These are phyloP conservation scores for Cladosporium sp. DNA, from an alignment of 2,329 filamentous ascomycete genomes.

Conservation along the genomic window DNA sequence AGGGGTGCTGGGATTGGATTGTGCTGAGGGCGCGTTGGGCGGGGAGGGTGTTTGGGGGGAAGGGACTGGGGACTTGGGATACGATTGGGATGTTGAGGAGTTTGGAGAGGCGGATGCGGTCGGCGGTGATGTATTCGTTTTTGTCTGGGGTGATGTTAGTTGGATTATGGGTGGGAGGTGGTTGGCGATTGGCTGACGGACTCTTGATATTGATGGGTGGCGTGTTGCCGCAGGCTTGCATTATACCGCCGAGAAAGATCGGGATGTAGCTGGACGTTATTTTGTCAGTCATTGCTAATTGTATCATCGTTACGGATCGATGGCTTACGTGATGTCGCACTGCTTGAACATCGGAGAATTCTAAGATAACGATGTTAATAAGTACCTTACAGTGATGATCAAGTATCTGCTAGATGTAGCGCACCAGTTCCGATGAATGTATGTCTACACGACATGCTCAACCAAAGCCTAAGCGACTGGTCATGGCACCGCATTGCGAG, in stretches of 20 bases:
- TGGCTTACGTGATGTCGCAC: conserved; percentile 46
- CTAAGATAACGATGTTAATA: conserved; percentile 38
- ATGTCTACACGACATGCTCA: neutral
- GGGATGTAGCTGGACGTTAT: conserved; percentile 52
- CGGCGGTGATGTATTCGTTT: conserved; percentile 56
- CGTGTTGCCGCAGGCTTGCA: conserved; percentile 58
- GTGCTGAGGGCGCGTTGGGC: conserved; percentile 57
- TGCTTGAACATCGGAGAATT: conserved; percentile 58
- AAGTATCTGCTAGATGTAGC: neutral
- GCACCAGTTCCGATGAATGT: neutral
- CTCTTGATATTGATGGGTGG: conserved; percentile 60
- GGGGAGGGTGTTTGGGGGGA: conserved; percentile 56
- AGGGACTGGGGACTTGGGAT: conserved; percentile 48
- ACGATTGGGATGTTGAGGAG: conserved; percentile 58
- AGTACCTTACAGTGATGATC: neutral
- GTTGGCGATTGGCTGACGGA: conserved; percentile 35
- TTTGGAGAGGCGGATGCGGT: conserved; percentile 57
- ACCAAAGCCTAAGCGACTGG: neutral
- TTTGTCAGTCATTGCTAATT: neutral
- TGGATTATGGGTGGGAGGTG: neutral
- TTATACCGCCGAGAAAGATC: conserved; percentile 61
- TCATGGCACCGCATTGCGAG: neutral
- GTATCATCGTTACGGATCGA: neutral
- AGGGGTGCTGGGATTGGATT: conserved; percentile 47
- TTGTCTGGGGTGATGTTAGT: conserved; percentile 51